Evolutionary conservation across 495 filamentous ascomycete species (phyloP).

Genomic region (Penicillium taxi): DNA sequence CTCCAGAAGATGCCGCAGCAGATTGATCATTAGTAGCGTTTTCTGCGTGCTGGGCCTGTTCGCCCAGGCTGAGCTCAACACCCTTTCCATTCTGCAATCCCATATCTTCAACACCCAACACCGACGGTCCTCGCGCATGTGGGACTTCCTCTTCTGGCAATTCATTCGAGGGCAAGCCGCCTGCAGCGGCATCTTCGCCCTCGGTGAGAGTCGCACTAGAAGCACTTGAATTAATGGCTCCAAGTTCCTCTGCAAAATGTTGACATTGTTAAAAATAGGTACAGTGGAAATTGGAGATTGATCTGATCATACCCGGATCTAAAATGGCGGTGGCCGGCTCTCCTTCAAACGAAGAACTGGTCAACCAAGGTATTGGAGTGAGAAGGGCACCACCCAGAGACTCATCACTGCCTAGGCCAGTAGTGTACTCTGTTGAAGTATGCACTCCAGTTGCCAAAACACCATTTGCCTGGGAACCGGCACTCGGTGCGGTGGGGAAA

Average conservation of each 20-base stretch:
- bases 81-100: constrained; percentile 63
- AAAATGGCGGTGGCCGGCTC: constrained; percentile 15
- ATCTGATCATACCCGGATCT: constrained; percentile 30
- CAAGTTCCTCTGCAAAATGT: background rate
- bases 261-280: constrained; percentile 23
- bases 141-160: constrained; percentile 51
- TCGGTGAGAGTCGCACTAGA: constrained; percentile 14
- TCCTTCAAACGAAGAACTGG: constrained; percentile 28
- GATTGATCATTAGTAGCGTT: no score
- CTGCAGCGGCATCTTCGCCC: constrained; percentile 21
- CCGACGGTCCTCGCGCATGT: constrained; percentile 72
- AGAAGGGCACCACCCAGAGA: constrained; percentile 83
- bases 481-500: constrained; percentile 53
- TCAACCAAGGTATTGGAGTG: constrained; percentile 89
- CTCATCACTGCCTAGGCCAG: constrained; percentile 68
- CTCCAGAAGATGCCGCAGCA: constrained; percentile 10
- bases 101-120: constrained; percentile 79
- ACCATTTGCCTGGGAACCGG: constrained; percentile 41
- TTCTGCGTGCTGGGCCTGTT: constrained; percentile 7
- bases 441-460: constrained; percentile 26
- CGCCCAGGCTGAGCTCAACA: constrained; percentile 33
- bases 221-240: constrained; percentile 10
- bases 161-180: constrained; percentile 14
- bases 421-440: constrained; percentile 16
- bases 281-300: background rate